phyloP scores from a whole-genome alignment of 2,329 filamentous ascomycete genomes.

The Trichoderma brevicompactum region DNA sequence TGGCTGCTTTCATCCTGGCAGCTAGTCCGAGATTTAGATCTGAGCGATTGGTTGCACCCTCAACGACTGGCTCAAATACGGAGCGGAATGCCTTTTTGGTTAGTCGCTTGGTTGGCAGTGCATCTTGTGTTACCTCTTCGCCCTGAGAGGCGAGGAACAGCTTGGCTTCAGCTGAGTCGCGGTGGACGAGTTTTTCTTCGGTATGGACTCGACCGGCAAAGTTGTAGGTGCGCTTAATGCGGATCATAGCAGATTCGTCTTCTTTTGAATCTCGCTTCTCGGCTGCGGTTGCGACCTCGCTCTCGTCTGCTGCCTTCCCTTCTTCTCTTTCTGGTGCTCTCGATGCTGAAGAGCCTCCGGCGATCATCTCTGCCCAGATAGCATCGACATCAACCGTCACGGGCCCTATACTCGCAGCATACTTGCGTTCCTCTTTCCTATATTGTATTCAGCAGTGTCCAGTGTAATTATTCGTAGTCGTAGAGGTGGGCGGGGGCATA shows the following conservation, averaged over 20 bases:
- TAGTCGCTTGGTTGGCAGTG: conserved; percentile 47
- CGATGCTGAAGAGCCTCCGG: conserved; percentile 40
- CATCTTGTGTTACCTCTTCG: conserved; percentile 36
- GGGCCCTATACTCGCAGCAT: conserved; percentile 57
- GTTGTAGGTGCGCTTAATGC: conserved; percentile 73
- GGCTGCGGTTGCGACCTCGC: conserved; percentile 5
- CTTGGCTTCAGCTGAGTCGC: conserved; percentile 67
- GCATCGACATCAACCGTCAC: conserved; percentile 74
- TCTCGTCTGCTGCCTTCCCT: conserved; percentile 12
- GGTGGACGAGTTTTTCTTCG: conserved; percentile 70
- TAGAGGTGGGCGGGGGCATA: conserved; percentile 41
- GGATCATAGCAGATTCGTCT: conserved; percentile 53
- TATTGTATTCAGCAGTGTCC: neutral
- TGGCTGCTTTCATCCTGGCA: conserved; percentile 53
- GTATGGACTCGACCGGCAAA: conserved; percentile 74
- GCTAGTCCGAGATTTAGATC: conserved; percentile 64
- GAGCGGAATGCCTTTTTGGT: conserved; percentile 64
- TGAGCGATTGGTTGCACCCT: conserved; percentile 49
- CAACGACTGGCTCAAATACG: conserved; percentile 62
- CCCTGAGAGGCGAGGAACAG: conserved; percentile 62
- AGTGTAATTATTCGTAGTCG: neutral
- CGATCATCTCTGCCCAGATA: conserved; percentile 69
- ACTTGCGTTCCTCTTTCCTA: conserved; percentile 62
- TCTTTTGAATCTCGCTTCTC: conserved; percentile 23
- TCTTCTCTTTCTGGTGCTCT: conserved; percentile 24